phyloP scores from a whole-genome alignment of 306 rosid genomes.

The Inga leiocalycina region DNA sequence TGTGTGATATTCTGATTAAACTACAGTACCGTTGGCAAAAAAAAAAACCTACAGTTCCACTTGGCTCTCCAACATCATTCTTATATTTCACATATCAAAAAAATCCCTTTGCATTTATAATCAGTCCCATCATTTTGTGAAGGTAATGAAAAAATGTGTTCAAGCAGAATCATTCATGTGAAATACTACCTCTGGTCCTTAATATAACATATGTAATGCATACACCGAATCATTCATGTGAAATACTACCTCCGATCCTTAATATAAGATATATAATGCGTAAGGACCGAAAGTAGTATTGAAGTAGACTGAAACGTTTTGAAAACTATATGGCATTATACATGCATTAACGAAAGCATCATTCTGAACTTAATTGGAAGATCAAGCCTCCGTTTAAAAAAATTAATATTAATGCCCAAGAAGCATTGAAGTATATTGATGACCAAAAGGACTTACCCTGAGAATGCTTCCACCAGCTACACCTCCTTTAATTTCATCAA shows the following conservation, averaged over 20 bases:
- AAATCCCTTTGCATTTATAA: not conserved
- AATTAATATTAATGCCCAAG: not conserved
- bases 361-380: not conserved
- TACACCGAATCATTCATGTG: not conserved
- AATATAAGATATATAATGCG: too few relatives aligned
- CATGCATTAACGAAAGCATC: not conserved
- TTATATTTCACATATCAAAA: not conserved
- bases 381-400: not conserved
- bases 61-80: not conserved
- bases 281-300: not conserved
- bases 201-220: too few relatives aligned
- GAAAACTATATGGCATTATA: not conserved
- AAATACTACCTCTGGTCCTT: not conserved
- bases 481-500: conserved; percentile 94
- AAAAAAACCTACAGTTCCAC: not conserved
- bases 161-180: not conserved
- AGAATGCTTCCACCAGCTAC: conserved; percentile 99
- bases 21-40: not conserved
- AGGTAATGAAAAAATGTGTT: not conserved
- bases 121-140: not conserved
- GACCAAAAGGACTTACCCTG: conserved; percentile 63
- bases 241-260: not conserved
- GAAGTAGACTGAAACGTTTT: conserved; percentile 7
- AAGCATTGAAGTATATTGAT: conserved; percentile 6
- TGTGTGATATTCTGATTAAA: not conserved